Conservation (phyloP, 2,329 filamentous ascomycete species). For the Ceratocystis destructans region DNA sequence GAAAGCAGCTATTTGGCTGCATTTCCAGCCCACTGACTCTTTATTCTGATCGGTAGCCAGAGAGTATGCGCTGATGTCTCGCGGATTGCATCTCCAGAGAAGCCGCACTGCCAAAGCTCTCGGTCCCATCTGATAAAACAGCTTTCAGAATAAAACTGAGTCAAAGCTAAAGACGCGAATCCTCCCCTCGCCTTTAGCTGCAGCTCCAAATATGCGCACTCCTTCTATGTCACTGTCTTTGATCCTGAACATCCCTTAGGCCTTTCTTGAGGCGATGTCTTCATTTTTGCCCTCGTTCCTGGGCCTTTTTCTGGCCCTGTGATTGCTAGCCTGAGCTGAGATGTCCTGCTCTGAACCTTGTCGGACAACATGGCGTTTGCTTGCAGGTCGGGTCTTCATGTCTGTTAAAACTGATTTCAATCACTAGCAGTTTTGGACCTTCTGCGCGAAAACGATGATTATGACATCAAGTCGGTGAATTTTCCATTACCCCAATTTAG, state of each 20-base stretch:
- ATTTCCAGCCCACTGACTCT: not conserved
- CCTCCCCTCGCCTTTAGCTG: not conserved
- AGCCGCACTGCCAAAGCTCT: not conserved
- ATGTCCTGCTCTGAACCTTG: no score
- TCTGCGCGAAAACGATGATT: not conserved
- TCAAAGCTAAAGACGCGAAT: not conserved
- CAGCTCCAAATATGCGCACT: not conserved
- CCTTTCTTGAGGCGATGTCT: not conserved
- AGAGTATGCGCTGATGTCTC: no score
- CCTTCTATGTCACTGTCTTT: not conserved
- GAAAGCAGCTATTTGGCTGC: not conserved
- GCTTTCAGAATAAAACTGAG: slow-evolving; percentile 3
- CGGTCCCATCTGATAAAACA: slow-evolving; percentile 11
- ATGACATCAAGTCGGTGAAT: not conserved
- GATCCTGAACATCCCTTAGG: not conserved
- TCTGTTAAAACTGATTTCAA: no score
- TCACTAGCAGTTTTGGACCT: not conserved
- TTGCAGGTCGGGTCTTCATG: no score
- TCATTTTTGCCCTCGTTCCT: not conserved
- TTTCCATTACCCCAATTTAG: not conserved
- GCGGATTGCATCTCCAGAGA: no score
- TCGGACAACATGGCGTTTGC: no score
- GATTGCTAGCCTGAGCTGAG: not conserved
- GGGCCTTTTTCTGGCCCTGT: not conserved
- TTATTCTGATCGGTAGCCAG: no score